Base-by-base conservation (phyloP, 225 moss, liverwort and hornwort species). In the Lunularia cruciata region DNA sequence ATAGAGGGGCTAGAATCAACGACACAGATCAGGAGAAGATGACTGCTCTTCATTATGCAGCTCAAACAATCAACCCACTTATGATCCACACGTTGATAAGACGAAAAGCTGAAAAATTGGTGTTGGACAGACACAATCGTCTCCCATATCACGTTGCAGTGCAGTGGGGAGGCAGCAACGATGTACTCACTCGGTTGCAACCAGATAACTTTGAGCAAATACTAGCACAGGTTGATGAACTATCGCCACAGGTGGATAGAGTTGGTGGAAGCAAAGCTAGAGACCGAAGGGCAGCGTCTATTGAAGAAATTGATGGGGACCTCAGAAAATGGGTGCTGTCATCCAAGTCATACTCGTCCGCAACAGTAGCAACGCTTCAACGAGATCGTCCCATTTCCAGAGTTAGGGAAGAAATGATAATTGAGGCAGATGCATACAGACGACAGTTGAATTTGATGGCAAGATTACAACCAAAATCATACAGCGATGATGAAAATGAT, bases 31-130 rank as follows among this genome's bases (percentile, higher is more conserved):
- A 70, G 23, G 30, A 28, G 45, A 62, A 64, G 47, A 76, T 76
- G 76, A 76, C 70, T 6, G 27, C 70, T 26, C 63, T 76, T 20
- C 76, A 76, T 23, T 76, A 64, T 39, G 76, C 76, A 10, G 57
- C 76, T 6, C 76, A 76, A 58, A 70, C 70, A 14, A 63, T 55
- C 51, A 76, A 69, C 48, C 63, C 70, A 36, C 35, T 20, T 35
- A 63, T 76, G 76, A 65, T 76, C 26, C 57, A 64, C 19, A 7
- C 35, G 2, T 30, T 76, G 15, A 4, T 76, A 11, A 28, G 27
- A 2, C 12, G 25, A 2, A 42, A 67, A 8, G 76, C 76, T 2
- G 33, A 49, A 9, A 63, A 37, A 10, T 0, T 64, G 26, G 11
- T 8, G n/a, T 11, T 57, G n/a, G 76, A 70, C 57, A 16, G 45